phyloP scores from a whole-genome alignment of 768 basidiomycete species.

The Lentinula guzmanii region DNA sequence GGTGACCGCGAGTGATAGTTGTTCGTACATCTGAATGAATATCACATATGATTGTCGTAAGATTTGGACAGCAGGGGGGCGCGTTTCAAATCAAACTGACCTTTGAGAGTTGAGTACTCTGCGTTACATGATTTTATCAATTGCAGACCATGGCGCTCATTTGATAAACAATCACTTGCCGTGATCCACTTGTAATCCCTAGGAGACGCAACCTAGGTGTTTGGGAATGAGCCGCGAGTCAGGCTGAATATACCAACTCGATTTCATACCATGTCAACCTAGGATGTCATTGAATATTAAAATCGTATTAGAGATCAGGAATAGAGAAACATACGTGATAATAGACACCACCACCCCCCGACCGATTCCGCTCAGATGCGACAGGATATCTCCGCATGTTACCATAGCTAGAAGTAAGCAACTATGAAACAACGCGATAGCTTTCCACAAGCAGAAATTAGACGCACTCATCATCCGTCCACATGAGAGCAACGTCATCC shows the following conservation, averaged over 20 bases:
- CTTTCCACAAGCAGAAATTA: background rate
- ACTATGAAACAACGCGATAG: background rate
- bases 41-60: background rate
- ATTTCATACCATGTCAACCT: constrained; percentile 42
- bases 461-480: constrained; percentile 65
- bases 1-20: constrained; percentile 60
- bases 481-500: constrained; percentile 60
- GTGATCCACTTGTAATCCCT: constrained; percentile 71
- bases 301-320: background rate
- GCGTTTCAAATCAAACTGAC: constrained; percentile 13
- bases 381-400: constrained; percentile 61
- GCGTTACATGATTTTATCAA: background rate
- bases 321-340: constrained; percentile 43
- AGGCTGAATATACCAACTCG: background rate
- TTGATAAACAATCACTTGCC: constrained; percentile 23
- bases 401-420: constrained; percentile 42
- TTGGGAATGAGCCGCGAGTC: background rate
- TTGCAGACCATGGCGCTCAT: background rate
- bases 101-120: constrained; percentile 52
- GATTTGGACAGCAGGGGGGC: background rate
- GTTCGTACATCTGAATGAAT: constrained; percentile 46
- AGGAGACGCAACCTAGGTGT: constrained; percentile 50
- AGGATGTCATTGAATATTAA: constrained; percentile 3
- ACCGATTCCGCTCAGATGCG: constrained; percentile 47
- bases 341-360: constrained; percentile 67